phyloP scores from a whole-genome alignment of 768 basidiomycete species.

The Termitomyces sp. region DNA sequence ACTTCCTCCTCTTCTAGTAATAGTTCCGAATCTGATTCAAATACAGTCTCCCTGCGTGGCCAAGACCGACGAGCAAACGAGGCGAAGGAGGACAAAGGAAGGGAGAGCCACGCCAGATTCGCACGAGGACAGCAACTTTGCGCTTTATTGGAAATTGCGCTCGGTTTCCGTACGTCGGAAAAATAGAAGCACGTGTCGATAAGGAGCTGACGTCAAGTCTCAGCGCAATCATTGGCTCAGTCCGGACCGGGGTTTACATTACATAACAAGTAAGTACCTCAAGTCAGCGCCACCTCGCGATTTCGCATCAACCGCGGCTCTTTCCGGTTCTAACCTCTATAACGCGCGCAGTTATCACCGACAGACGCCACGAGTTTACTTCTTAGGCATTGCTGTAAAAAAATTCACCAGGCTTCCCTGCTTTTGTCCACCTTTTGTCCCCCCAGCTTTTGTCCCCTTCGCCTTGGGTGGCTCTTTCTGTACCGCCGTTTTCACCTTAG shows the following conservation, averaged over 20 bases:
- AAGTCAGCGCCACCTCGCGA: not conserved
- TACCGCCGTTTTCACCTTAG: constrained; percentile 4
- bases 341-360: no score
- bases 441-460: constrained; percentile 5
- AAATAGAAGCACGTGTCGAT: not conserved
- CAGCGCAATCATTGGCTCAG: no score
- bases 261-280: not conserved
- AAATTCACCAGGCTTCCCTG: constrained; percentile 29
- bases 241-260: not conserved
- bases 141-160: not conserved
- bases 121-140: constrained; percentile 7
- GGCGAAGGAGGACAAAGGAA: not conserved
- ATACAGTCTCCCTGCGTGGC: not conserved
- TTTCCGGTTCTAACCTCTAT: no score
- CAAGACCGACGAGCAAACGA: not conserved
- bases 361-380: not conserved
- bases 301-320: no score
- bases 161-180: not conserved
- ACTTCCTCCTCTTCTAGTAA: constrained; percentile 1
- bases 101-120: constrained; percentile 19
- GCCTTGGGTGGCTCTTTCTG: constrained; percentile 4
- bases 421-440: constrained; percentile 11
- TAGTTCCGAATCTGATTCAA: not conserved
- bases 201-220: not conserved
- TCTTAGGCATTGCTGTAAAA: constrained; percentile 28